These are phyloP conservation scores for Phaseolus lunatus DNA, from an alignment of 306 rosid species.

Conservation along the genomic window DNA sequence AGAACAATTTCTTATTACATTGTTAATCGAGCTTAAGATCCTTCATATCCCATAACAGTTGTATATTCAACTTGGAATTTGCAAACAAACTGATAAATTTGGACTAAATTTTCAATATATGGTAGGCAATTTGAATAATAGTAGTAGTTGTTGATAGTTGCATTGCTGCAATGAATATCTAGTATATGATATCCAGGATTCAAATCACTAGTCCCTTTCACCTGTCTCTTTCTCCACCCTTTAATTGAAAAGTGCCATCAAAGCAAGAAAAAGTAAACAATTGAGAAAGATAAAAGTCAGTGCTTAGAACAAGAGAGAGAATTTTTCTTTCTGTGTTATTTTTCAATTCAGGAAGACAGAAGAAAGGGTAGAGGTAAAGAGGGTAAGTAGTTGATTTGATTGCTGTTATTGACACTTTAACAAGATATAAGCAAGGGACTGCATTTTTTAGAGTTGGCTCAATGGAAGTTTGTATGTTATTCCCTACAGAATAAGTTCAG, in stretches of 20 bases:
- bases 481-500: conserved; percentile 26
- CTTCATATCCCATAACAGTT: not conserved
- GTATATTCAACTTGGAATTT: not conserved
- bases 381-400: not conserved
- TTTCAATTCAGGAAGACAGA: not conserved
- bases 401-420: not conserved
- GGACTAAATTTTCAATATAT: not conserved
- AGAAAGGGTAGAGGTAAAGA: not conserved
- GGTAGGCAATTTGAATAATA: not conserved
- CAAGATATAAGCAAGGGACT: not conserved
- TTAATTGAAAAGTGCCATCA: not conserved
- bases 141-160: not conserved
- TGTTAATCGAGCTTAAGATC: not conserved
- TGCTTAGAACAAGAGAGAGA: not conserved
- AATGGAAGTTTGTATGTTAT: conserved; percentile 3
- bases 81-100: not conserved
- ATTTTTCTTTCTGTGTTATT: not conserved
- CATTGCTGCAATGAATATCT: not conserved
- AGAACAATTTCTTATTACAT: too few relatives aligned
- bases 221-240: not conserved
- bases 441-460: not conserved
- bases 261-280: not conserved
- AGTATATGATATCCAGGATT: not conserved
- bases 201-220: not conserved
- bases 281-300: not conserved